Conservation (phyloP, 306 rosid genomes). For the Lagenaria siceraria region DNA sequence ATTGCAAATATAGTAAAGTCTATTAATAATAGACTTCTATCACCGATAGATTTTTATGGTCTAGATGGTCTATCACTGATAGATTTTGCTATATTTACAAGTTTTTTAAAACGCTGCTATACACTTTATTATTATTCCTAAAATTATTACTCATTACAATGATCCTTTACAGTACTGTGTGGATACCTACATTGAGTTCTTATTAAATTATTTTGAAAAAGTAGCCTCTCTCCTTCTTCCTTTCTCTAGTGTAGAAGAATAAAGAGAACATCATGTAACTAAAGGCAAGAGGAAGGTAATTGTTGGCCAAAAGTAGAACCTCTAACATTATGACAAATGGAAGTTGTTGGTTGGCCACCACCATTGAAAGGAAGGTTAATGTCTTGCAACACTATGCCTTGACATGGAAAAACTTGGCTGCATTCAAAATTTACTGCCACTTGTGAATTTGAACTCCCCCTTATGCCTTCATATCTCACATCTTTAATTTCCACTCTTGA, state of each 20-base stretch:
- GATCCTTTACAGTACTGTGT: no score
- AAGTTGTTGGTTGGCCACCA: background rate
- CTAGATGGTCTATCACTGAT: no score
- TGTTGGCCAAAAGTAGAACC: conserved; percentile 10
- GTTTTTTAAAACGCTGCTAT: no score
- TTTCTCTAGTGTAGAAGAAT: background rate
- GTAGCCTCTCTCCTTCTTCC: background rate
- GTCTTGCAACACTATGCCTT: background rate
- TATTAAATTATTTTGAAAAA: background rate
- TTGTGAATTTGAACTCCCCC: conserved; percentile 18
- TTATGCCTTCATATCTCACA: conserved; percentile 14
- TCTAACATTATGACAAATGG: conserved; percentile 2
- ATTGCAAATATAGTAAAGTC: no score
- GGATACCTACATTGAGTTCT: background rate
- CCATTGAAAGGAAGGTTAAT: background rate
- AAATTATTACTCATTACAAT: no score
- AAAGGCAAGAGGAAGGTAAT: conserved; percentile 14
- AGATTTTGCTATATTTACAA: no score
- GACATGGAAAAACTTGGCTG: conserved; percentile 14
- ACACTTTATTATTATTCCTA: no score
- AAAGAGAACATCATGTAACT: background rate
- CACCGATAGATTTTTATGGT: no score
- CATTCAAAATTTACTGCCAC: conserved; percentile 12
- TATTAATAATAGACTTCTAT: no score
- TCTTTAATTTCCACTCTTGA: conserved; percentile 15